Conservation (phyloP, 1,284 basidiomycete genomes). For the Rhizopogon parksii region DNA sequence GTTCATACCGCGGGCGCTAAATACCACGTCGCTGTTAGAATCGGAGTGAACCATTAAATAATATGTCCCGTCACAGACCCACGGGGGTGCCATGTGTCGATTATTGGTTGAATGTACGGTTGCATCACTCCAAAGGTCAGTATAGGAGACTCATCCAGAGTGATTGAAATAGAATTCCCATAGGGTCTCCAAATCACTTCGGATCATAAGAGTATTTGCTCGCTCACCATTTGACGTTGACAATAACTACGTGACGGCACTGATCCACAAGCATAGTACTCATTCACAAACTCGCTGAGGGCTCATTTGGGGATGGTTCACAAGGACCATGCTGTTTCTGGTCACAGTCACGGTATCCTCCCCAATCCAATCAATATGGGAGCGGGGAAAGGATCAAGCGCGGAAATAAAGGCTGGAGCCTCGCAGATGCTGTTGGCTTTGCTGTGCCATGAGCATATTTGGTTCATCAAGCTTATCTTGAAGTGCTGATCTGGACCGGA, state of each 20-base stretch:
- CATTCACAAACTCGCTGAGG: neutral
- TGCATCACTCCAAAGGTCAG: neutral
- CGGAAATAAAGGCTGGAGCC: neutral
- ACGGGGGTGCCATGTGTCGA: neutral
- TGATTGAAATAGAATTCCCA: neutral
- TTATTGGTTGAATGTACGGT: neutral
- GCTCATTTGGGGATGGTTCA: neutral
- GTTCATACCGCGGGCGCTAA: neutral
- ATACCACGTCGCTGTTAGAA: slow-evolving; percentile 1
- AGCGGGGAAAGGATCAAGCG: neutral
- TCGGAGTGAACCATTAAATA: neutral
- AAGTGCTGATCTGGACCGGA: neutral
- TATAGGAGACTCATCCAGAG: neutral
- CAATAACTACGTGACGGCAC: neutral
- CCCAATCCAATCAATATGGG: neutral
- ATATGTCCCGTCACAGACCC: neutral
- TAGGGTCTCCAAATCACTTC: neutral
- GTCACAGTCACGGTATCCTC: neutral
- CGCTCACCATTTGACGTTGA: too few species aligned
- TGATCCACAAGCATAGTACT: neutral
- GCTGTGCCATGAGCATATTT: neutral
- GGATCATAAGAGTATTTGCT: neutral
- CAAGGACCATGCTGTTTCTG: neutral
- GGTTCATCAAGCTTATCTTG: neutral
- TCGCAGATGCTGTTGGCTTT: neutral